phyloP scores from a whole-genome alignment of 1,284 basidiomycete genomes.

The Tylopilus orsonianus region DNA sequence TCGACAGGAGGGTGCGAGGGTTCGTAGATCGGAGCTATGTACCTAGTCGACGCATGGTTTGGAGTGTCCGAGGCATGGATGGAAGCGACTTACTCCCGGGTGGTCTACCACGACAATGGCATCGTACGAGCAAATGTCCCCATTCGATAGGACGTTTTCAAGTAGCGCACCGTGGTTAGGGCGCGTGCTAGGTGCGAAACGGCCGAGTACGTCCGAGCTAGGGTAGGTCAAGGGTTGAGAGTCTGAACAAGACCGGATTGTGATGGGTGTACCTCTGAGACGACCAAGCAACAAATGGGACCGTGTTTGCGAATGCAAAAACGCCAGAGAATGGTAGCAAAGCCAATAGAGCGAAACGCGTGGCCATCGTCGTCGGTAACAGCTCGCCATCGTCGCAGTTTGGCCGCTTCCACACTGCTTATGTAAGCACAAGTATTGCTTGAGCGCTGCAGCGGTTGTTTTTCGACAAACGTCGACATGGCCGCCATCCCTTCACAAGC shows the following conservation, averaged over 20 bases:
- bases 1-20: conserved; percentile 50
- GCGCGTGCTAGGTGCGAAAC: conserved; percentile 35
- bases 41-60: conserved; percentile 40
- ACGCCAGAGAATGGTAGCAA: conserved; percentile 43
- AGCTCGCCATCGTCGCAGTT: not conserved
- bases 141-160: conserved; percentile 44
- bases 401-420: conserved; percentile 1
- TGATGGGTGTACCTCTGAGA: conserved; percentile 48
- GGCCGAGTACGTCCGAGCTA: conserved; percentile 50
- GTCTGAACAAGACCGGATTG: not conserved
- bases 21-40: conserved; percentile 68
- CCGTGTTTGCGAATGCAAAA: conserved; percentile 57
- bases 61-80: not conserved
- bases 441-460: not conserved
- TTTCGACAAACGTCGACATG: conserved; percentile 19
- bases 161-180: conserved; percentile 38
- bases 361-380: conserved; percentile 20
- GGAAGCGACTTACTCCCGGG: conserved; percentile 53
- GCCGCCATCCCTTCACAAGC: conserved; percentile 59
- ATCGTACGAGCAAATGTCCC: conserved; percentile 59
- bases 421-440: conserved; percentile 17
- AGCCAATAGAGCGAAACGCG: conserved; percentile 30
- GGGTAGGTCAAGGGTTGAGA: not conserved
- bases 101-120: conserved; percentile 67
- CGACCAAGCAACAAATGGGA: conserved; percentile 70